Conservation (phyloP, 2,329 filamentous ascomycete genomes). For the Exophiala lecanii-corni region DNA sequence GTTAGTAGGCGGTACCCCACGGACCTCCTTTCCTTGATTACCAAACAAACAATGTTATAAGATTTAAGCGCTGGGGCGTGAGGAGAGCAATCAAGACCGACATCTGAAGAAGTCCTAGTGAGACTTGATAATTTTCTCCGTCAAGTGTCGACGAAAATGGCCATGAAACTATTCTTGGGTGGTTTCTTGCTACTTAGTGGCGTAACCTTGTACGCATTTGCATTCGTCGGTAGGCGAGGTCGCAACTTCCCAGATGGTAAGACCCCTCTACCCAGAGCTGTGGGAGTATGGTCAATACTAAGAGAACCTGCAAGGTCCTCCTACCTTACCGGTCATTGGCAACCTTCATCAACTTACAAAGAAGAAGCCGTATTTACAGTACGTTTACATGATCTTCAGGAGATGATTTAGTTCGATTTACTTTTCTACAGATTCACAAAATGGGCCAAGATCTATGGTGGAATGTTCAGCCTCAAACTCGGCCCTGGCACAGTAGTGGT, state of each 20-base stretch:
- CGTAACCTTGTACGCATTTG: neutral
- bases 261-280: neutral
- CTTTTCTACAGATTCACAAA: slow-evolving; percentile 36
- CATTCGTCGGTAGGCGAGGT: neutral
- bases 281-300: neutral
- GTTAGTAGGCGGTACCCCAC: too few species aligned
- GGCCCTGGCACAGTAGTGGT: slow-evolving; percentile 38
- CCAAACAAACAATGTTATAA: too few species aligned
- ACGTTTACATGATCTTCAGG: neutral
- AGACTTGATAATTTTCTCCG: too few species aligned
- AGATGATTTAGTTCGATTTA: slow-evolving; percentile 14
- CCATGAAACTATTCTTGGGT: neutral
- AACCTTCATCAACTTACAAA: slow-evolving; percentile 43
- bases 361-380: slow-evolving; percentile 30
- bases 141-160: too few species aligned
- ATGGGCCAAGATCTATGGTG: slow-evolving; percentile 42
- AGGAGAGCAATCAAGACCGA: too few species aligned
- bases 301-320: slow-evolving; percentile 31
- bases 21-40: too few species aligned
- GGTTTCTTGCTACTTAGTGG: neutral
- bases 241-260: slow-evolving; percentile 2
- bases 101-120: too few species aligned
- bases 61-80: too few species aligned
- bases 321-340: slow-evolving; percentile 43
- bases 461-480: slow-evolving; percentile 40